Conservation (phyloP, 139 green algal genomes). For the Eudorina sp. region DNA sequence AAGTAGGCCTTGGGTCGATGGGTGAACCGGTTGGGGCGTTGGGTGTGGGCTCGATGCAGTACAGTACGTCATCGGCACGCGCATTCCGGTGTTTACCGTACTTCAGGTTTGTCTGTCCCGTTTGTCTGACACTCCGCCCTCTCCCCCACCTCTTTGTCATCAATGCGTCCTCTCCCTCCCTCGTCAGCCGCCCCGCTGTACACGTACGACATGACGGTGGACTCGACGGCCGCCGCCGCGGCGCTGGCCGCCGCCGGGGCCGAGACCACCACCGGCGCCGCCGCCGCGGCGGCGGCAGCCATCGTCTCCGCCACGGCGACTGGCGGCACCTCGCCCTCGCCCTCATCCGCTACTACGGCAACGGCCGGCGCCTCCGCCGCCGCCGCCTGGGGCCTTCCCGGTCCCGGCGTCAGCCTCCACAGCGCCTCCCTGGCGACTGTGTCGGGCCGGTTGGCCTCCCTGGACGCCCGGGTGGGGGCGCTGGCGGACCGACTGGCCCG, state of each 20-base stretch:
- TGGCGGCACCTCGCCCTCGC: not conserved
- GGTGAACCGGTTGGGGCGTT: too few species aligned
- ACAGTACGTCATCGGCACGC: too few species aligned
- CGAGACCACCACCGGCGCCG: not conserved
- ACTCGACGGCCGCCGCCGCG: conserved; percentile 11
- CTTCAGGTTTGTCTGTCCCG: too few species aligned
- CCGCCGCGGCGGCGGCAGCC: not conserved
- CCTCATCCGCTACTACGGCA: not conserved
- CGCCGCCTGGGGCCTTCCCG: not conserved
- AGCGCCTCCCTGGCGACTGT: conserved; percentile 45
- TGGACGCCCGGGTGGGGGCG: conserved; percentile 43
- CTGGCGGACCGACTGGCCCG: conserved; percentile 43
- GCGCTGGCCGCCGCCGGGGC: not conserved
- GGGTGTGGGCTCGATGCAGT: too few species aligned
- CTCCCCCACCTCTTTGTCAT: too few species aligned
- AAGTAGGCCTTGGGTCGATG: too few species aligned
- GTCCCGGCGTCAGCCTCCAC: conserved; percentile 37
- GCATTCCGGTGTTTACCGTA: too few species aligned
- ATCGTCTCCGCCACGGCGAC: not conserved
- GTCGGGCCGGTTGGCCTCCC: not conserved
- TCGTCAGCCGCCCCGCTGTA: conserved; percentile 44
- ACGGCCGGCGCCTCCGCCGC: not conserved
- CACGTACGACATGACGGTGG: conserved; percentile 32
- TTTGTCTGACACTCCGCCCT: too few species aligned
- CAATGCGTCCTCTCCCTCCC: not conserved